Conservation (phyloP, 2,329 filamentous ascomycete species). For the Aspergillus oerlinghausenensis region DNA sequence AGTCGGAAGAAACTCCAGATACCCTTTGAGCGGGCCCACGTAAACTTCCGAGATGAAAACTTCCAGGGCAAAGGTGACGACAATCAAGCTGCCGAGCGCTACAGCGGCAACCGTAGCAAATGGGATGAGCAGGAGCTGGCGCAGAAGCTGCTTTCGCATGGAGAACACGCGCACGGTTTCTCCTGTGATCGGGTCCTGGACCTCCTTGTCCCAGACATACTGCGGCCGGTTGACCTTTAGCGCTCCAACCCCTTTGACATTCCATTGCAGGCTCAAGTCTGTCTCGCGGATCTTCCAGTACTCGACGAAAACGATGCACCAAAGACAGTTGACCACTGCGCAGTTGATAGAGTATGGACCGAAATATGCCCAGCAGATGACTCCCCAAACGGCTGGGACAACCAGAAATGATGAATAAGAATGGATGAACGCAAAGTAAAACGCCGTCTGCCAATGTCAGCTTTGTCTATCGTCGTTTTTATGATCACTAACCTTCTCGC, state of each 20-base stretch:
- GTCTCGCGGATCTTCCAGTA: conserved; percentile 94
- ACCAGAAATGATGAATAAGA: conserved; percentile 82
- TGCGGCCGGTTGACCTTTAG: conserved; percentile 74
- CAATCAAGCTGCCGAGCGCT: conserved; percentile 75
- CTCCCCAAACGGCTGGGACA: conserved; percentile 75
- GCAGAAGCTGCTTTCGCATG: conserved; percentile 65
- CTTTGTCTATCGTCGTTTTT: not conserved
- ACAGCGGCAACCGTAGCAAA: conserved; percentile 72
- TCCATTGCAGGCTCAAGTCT: conserved; percentile 83
- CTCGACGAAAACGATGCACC: conserved; percentile 85
- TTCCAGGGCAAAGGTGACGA: conserved; percentile 84
- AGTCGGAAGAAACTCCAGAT: conserved; percentile 82
- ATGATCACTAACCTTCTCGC: conserved; percentile 54
- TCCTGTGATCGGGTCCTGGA: conserved; percentile 75
- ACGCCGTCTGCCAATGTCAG: conserved; percentile 59
- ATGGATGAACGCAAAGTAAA: conserved; percentile 93
- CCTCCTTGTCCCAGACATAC: conserved; percentile 73
- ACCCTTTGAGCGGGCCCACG: conserved; percentile 76
- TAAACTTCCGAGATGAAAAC: conserved; percentile 96
- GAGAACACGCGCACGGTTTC: conserved; percentile 74
- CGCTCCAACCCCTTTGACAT: conserved; percentile 74
- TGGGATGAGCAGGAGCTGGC: conserved; percentile 76
- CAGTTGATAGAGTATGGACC: conserved; percentile 81
- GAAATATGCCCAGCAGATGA: conserved; percentile 73
- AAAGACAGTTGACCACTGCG: conserved; percentile 72